These are phyloP conservation scores for Lepiota venenata DNA, from an alignment of 768 basidiomycete genomes.

Conservation along the genomic window DNA sequence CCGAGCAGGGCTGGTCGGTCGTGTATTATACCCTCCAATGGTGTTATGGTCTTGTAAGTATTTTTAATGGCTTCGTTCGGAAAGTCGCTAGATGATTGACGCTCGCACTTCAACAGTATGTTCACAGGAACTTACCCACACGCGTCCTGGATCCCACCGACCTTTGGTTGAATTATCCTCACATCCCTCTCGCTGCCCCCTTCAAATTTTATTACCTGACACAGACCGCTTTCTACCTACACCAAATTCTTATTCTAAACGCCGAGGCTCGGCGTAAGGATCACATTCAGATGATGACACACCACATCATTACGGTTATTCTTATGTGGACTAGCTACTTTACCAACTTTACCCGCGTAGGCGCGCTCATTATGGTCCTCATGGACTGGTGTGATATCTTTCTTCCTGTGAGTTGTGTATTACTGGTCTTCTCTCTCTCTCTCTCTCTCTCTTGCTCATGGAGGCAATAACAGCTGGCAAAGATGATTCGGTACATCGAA, in stretches of 20 bases:
- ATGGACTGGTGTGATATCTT: slow-evolving; percentile 97
- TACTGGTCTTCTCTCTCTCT: not conserved
- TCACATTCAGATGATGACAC: slow-evolving; percentile 93
- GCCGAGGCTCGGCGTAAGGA: slow-evolving; percentile 91
- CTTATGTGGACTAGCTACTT: slow-evolving; percentile 79
- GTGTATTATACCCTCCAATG: slow-evolving; percentile 80
- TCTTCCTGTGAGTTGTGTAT: slow-evolving; percentile 64
- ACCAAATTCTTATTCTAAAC: slow-evolving; percentile 90
- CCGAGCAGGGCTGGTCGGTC: slow-evolving; percentile 92
- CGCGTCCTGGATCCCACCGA: slow-evolving; percentile 56
- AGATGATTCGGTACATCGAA: slow-evolving; percentile 89
- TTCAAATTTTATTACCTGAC: slow-evolving; percentile 89
- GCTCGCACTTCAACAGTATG: slow-evolving; percentile 52
- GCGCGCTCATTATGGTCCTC: slow-evolving; percentile 83
- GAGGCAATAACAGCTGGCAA: slow-evolving; percentile 66
- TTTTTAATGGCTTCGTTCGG: slow-evolving; percentile 4
- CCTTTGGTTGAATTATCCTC: slow-evolving; percentile 82
- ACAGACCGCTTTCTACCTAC: slow-evolving; percentile 86
- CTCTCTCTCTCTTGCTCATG: too few relatives aligned
- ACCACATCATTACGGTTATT: slow-evolving; percentile 86
- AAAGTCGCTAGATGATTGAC: not conserved
- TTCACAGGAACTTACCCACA: slow-evolving; percentile 72
- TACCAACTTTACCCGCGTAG: slow-evolving; percentile 83
- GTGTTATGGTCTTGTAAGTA: slow-evolving; percentile 79
- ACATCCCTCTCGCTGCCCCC: slow-evolving; percentile 71